Evolutionary conservation across 2,329 filamentous ascomycete species (phyloP), one percentile per base, ranked within the genome.

Genomic region (Hymenoscyphus infarciens): DNA sequence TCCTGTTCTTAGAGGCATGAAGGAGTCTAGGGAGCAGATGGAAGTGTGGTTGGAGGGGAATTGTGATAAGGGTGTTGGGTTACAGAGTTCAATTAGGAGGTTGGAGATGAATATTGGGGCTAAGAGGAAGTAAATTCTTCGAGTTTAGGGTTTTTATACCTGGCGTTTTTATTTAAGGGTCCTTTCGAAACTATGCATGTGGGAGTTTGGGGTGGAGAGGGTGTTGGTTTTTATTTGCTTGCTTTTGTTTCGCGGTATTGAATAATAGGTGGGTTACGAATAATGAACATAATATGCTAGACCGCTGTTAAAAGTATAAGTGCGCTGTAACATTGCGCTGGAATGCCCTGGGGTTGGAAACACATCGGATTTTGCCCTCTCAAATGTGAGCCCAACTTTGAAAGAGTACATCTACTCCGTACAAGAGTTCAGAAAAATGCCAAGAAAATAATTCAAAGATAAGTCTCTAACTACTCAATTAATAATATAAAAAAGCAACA

Each of bases 41-140:
- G 93, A 97, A 79, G 72, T 62, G 1, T 96, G 91, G 89, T 78
- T 98, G 61, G 87, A 89, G 77, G 82, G 75, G 10, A 95, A 96
- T 75, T 90, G 89, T 67, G 93, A 97, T 79, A 89, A 87, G 72
- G 93, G 93, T 0, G 78, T 90, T 72, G 76, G 91, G 56, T 80
- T 97, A 72, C 89, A 91, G 75, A 85, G 81, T 27, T 77, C 87
- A 39, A 81, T 96, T 68, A 82, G 82, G 64, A 89, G 86, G 73
- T 76, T 89, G 15, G 86, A 89, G 65, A 60, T 55, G 27, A 59
- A 45, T 7, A 49, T 73, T 31, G 45, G 19, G 19, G 59, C 58
- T 22, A 69, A 63, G 65, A 72, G 64, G 63, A 69, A 66, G 60
- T 70, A 5, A 49, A 22, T 10, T 19, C 6, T 22, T 27, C 25